Evolutionary conservation across 345 rosid genomes (phyloP).

Genomic region (Citrus unshiu): DNA sequence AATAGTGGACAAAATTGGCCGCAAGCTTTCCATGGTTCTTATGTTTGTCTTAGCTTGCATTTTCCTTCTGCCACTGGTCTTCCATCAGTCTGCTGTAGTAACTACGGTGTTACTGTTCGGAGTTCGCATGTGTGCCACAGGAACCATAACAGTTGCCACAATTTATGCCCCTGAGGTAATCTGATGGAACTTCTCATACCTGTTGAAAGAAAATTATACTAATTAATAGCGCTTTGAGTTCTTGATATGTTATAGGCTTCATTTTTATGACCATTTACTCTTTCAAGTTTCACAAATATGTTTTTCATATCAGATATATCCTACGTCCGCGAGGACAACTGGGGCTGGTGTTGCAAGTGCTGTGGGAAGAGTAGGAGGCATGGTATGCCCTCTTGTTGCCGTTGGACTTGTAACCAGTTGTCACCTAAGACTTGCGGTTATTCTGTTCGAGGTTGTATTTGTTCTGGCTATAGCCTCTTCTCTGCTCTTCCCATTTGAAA

Average conservation of each 20-base stretch:
- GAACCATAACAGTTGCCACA: constrained; percentile 42
- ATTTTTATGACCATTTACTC: too few species aligned
- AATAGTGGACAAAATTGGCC: constrained; percentile 55
- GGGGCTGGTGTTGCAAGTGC: constrained; percentile 34
- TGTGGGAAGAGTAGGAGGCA: constrained; percentile 66
- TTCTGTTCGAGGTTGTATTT: constrained; percentile 35
- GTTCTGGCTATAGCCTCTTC: background rate
- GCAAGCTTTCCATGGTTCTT: constrained; percentile 45
- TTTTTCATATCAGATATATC: constrained; percentile 36
- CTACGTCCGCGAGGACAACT: constrained; percentile 49
- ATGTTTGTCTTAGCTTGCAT: constrained; percentile 42
- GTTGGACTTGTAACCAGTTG: constrained; percentile 45
- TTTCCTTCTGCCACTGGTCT: constrained; percentile 46
- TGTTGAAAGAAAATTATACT: too few species aligned
- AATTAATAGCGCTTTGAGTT: too few species aligned
- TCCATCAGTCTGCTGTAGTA: constrained; percentile 33
- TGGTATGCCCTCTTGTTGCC: constrained; percentile 46
- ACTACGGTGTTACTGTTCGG: constrained; percentile 48
- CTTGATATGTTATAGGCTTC: too few species aligned
- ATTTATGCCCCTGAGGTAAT: constrained; percentile 67
- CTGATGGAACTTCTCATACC: background rate
- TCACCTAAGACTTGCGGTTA: constrained; percentile 37
- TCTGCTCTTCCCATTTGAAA: background rate
- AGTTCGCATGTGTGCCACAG: constrained; percentile 57
- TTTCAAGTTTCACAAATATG: too few species aligned